phyloP scores from a whole-genome alignment of 2,329 filamentous ascomycete genomes.

The Apiospora marii region DNA sequence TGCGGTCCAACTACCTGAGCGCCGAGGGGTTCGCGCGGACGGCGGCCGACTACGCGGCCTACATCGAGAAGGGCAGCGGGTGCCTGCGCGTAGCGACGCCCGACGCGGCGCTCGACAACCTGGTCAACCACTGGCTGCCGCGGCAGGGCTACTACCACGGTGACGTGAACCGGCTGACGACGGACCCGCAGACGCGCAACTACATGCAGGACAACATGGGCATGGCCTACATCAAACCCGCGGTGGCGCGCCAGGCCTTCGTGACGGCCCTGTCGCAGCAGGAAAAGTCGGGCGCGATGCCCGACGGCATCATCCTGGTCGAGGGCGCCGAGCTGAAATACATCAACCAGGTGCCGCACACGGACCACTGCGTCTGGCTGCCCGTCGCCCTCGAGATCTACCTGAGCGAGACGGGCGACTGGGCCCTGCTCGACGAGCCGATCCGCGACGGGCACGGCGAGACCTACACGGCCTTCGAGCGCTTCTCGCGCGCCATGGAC shows the following conservation, averaged over 20 bases:
- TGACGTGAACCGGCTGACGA: slow-evolving; percentile 65
- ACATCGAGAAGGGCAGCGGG: slow-evolving; percentile 58
- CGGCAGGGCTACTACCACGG: slow-evolving; percentile 67
- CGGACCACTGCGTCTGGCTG: slow-evolving; percentile 67
- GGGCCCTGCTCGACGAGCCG: slow-evolving; percentile 53
- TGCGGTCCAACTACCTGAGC: slow-evolving; percentile 58
- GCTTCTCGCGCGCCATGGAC: slow-evolving; percentile 64
- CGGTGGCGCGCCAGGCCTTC: slow-evolving; percentile 56
- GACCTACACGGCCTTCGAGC: slow-evolving; percentile 59
- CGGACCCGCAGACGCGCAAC: slow-evolving; percentile 66
- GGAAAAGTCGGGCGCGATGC: slow-evolving; percentile 63
- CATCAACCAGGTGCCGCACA: slow-evolving; percentile 68
- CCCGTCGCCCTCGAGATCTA: slow-evolving; percentile 63
- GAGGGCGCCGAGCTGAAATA: slow-evolving; percentile 66
- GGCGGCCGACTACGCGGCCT: slow-evolving; percentile 55
- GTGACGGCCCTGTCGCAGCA: slow-evolving; percentile 60
- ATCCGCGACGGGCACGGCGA: slow-evolving; percentile 53
- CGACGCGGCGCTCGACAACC: slow-evolving; percentile 61
- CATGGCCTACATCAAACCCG: slow-evolving; percentile 63
- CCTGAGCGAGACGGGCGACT: slow-evolving; percentile 63
- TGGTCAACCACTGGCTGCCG: slow-evolving; percentile 66
- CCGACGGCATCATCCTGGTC: slow-evolving; percentile 61
- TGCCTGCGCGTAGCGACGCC: slow-evolving; percentile 62
- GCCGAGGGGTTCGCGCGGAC: slow-evolving; percentile 55
- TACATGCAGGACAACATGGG: slow-evolving; percentile 69